Conservation (phyloP, 192 early-diverging fungal species). For the Bifiguratus adelaidae region DNA sequence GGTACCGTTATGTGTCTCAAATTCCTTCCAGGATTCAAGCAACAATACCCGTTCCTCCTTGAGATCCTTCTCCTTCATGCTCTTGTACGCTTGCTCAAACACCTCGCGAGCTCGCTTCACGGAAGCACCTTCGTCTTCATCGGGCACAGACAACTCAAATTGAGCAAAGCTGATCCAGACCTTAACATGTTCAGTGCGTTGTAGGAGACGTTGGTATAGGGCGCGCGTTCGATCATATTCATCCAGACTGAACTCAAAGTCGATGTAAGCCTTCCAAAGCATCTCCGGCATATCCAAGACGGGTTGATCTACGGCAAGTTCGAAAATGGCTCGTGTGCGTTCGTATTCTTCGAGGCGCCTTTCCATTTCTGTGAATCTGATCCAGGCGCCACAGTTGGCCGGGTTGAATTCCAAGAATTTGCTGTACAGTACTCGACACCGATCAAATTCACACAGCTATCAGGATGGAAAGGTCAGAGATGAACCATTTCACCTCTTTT, state of each 20-base stretch:
- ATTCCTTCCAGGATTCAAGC: conserved; percentile 86
- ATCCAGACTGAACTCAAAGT: conserved; percentile 80
- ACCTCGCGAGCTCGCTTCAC: conserved; percentile 52
- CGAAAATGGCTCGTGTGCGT: conserved; percentile 78
- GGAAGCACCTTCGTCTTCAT: conserved; percentile 29
- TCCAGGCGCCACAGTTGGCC: conserved; percentile 87
- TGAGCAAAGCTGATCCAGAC: conserved; percentile 93
- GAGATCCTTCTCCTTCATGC: conserved; percentile 52
- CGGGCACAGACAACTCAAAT: conserved; percentile 67
- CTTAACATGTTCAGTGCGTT: conserved; percentile 90
- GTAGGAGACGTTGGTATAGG: conserved; percentile 78
- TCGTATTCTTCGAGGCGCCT: conserved; percentile 75
- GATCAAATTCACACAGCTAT: conserved; percentile 84
- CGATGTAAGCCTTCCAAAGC: conserved; percentile 96
- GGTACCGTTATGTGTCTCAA: conserved; percentile 54
- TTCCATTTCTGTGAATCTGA: conserved; percentile 94
- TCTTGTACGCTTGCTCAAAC: conserved; percentile 65
- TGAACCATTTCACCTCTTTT: not conserved
- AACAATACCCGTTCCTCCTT: conserved; percentile 87
- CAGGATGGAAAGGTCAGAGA: not conserved
- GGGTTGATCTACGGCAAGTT: conserved; percentile 82
- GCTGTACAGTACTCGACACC: conserved; percentile 79
- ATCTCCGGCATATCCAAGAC: conserved; percentile 97
- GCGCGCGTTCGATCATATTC: conserved; percentile 69
- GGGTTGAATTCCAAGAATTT: conserved; percentile 88